Evolutionary conservation across 345 rosid species (phyloP), one percentile per base, ranked within the genome.

Genomic region (Adansonia digitata): DNA sequence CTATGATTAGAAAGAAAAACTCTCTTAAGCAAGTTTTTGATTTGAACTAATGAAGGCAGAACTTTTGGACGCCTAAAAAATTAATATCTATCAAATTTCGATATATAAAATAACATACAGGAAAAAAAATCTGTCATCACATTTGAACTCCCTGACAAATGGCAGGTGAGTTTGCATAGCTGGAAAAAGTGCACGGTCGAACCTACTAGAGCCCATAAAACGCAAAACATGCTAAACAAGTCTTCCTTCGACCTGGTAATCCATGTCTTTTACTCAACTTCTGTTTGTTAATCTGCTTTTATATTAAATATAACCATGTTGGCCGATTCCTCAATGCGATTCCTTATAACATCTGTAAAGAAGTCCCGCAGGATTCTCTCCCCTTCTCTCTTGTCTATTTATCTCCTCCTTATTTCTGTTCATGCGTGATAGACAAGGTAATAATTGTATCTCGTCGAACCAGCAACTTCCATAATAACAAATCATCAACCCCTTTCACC

Each of bases 111-210:
- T n/a, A n/a, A n/a, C n/a, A n/a, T n/a, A n/a, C n/a, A n/a, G n/a
- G n/a, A n/a, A n/a, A n/a, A n/a, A n/a, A n/a, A n/a, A n/a, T n/a
- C n/a, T n/a, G n/a, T n/a, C n/a, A n/a, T n/a, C n/a, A n/a, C n/a
- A n/a, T n/a, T n/a, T n/a, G n/a, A 29, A 59, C 61, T 71, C 35
- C 52, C 60, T 69, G 72, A 79, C 81, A 77, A 72, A 82, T 77
- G 82, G 81, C 84, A 48, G 80, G 62, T 73, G 78, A 53, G 71
- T 64, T 65, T 64, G 39, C 60, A 35, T 20, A 22, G 73, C 69
- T 71, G 81, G 72, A 71, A 74, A 72, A 78, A 51, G 10, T 24
- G 10, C 10, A 40, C 6, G 1, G 9, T 59, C 7, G 81, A 85
- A 75, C 80, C 60, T 18, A 43, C 76, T 56, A 4, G 34, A 56